phyloP scores from a whole-genome alignment of 306 rosid genomes.

The Lupinus albus region DNA sequence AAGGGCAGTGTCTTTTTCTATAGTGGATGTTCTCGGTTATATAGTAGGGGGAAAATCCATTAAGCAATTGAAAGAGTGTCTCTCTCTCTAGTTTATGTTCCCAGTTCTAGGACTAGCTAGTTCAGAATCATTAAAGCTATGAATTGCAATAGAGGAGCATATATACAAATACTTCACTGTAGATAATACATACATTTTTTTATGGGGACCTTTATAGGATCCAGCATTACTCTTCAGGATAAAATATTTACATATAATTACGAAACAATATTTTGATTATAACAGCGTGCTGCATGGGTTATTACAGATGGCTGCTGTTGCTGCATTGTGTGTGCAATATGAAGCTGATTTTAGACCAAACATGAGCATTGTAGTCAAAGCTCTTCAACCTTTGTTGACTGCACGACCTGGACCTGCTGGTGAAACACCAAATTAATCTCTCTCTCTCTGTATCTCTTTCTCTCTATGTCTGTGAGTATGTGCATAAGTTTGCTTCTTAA shows the following conservation, averaged over 20 bases:
- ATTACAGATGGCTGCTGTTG: constrained; percentile 91
- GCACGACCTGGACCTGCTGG: constrained; percentile 74
- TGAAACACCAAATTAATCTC: constrained; percentile 60
- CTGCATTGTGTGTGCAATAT: constrained; percentile 91
- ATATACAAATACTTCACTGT: background rate
- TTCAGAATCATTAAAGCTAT: background rate
- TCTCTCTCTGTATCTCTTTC: constrained; percentile 23
- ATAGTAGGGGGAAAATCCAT: no score
- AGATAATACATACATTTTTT: background rate
- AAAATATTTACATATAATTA: background rate
- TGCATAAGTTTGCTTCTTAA: constrained; percentile 44
- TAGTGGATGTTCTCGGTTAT: constrained; percentile 12
- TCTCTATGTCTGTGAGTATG: constrained; percentile 44
- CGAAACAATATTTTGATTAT: constrained; percentile 18
- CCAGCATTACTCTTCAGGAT: constrained; percentile 22
- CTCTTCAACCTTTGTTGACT: constrained; percentile 86
- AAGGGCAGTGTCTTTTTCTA: background rate
- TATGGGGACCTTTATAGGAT: constrained; percentile 20
- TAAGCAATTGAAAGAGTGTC: constrained; percentile 8
- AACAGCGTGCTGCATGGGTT: constrained; percentile 35
- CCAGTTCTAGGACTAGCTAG: background rate
- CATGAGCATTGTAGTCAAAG: constrained; percentile 97
- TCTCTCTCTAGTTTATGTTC: background rate
- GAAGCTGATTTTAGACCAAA: constrained; percentile 98
- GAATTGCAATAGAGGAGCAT: constrained; percentile 26